Base-by-base conservation (phyloP, 768 basidiomycete species). In the Baorangia bicolor region DNA sequence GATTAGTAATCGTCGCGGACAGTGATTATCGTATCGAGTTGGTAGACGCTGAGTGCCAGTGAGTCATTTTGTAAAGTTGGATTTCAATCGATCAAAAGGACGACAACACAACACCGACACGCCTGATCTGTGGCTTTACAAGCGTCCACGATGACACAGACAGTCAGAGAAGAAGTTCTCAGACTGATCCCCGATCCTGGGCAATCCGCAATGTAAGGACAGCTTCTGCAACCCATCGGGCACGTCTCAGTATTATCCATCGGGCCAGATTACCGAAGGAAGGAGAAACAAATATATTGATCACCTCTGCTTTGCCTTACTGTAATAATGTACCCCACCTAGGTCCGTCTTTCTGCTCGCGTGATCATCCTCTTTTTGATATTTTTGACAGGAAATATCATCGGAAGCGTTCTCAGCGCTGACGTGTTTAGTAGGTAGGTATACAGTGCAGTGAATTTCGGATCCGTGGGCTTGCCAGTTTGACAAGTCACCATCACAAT, bases 271-370 rank as follows among this genome's bases (percentile, higher is more conserved):
- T 88, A 39, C 97, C 97, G 12, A 87, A 88, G 71, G 81, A 86
- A 42, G 96, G 95, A 43, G 88, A 94, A 73, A 78, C 79, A 52
- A 99, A 98, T 68, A 77, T 95, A 40, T 77, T 99, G 28, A 87
- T 99, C 62, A 98, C 97, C 12, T 97, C 94, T 60, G 95, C 97
- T 35, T 75, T 99, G 53, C 97, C 97, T 1, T 94, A 94, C 68
- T 94, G 93, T 72, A 98, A 98, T 72, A 98, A 98, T 65, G 95
- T 97, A 12, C 94, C 96, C 25, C 94, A 98, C 79, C 82, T 97
- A 41, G 94, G 95, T 85, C 68, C 63, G 81, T 73, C 20, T 43
- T 38, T 59, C 20, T 30, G 14, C 31, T 53, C 49, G 33, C 63
- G 55, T 57, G 50, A 55, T 35, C 34, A 25, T 9, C 21, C 31